phyloP scores from a whole-genome alignment of 495 filamentous ascomycete genomes.

The Podospora bellae-mahoneyi region DNA sequence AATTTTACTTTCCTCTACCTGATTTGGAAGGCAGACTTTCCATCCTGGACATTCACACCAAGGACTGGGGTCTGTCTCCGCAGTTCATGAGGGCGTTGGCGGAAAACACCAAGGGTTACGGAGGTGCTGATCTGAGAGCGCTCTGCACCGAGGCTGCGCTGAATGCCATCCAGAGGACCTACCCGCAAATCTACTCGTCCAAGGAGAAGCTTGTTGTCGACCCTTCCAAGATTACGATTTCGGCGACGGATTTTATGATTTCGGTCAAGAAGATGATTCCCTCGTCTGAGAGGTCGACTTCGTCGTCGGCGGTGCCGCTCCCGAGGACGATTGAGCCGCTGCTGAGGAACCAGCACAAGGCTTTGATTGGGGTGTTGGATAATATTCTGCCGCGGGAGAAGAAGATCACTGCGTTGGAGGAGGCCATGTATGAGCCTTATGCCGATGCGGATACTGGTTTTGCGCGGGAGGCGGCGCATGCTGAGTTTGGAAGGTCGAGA shows the following conservation, averaged over 20 bases:
- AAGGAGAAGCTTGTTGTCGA: slow-evolving; percentile 87
- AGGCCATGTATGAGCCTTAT: slow-evolving; percentile 88
- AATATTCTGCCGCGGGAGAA: slow-evolving; percentile 79
- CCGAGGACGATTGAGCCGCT: slow-evolving; percentile 77
- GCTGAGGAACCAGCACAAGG: slow-evolving; percentile 64
- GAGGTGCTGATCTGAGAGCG: slow-evolving; percentile 89
- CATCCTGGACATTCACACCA: slow-evolving; percentile 94
- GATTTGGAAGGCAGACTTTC: slow-evolving; percentile 70
- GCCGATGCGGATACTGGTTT: slow-evolving; percentile 73
- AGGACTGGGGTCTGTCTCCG: slow-evolving; percentile 78
- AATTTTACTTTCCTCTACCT: slow-evolving; percentile 96
- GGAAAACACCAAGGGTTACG: slow-evolving; percentile 89
- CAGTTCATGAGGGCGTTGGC: slow-evolving; percentile 81
- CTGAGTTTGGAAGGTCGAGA: slow-evolving; percentile 84
- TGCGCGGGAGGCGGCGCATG: slow-evolving; percentile 75
- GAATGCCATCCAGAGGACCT: slow-evolving; percentile 94
- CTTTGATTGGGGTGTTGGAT: slow-evolving; percentile 64
- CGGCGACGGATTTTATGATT: slow-evolving; percentile 92
- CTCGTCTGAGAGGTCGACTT: slow-evolving; percentile 83
- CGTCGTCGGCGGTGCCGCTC: slow-evolving; percentile 74
- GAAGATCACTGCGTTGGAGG: slow-evolving; percentile 81
- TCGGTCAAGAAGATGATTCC: slow-evolving; percentile 94
- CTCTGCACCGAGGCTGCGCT: slow-evolving; percentile 96
- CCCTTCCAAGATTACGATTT: slow-evolving; percentile 73
- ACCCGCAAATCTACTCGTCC: slow-evolving; percentile 92